These are phyloP conservation scores for Diaporthe australafricana DNA, from an alignment of 2,329 filamentous ascomycete genomes.

Conservation along the genomic window DNA sequence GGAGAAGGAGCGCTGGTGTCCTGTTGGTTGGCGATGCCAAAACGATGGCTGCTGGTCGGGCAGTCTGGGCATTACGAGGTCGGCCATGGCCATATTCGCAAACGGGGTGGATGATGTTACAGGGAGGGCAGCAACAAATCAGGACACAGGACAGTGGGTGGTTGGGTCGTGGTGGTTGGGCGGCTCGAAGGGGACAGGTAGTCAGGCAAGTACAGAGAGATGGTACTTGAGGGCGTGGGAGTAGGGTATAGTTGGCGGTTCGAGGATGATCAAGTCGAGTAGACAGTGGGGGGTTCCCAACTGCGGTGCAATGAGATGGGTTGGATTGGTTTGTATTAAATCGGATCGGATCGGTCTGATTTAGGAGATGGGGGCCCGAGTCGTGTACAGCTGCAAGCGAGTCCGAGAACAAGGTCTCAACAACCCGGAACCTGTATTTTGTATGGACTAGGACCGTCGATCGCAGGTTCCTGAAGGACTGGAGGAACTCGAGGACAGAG, in stretches of 20 bases:
- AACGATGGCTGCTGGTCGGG: conserved; percentile 46
- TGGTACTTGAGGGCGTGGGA: conserved; percentile 20
- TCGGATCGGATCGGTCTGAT: conserved; percentile 20
- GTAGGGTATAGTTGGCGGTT: conserved; percentile 10
- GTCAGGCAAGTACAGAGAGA: neutral
- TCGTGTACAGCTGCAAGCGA: conserved; percentile 9
- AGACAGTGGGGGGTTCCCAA: conserved; percentile 26
- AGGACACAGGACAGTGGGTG: neutral
- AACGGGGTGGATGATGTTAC: conserved; percentile 19
- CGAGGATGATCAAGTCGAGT: neutral
- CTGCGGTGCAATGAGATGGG: conserved; percentile 3
- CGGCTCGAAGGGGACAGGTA: conserved; percentile 27
- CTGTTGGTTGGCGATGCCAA: conserved; percentile 35
- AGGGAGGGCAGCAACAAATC: conserved; percentile 16
- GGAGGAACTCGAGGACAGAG: neutral
- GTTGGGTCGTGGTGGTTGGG: conserved; percentile 23
- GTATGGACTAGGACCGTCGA: neutral
- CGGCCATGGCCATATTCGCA: conserved; percentile 53
- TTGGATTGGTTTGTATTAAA: conserved; percentile 16
- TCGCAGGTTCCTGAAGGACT: neutral
- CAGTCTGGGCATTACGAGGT: conserved; percentile 59
- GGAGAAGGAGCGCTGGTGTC: conserved; percentile 46
- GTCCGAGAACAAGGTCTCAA: conserved; percentile 27
- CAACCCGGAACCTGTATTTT: conserved; percentile 16
- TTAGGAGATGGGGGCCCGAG: neutral